These are phyloP conservation scores for Primulina eburnea DNA, from an alignment of 257 asterid genomes.

Conservation along the genomic window DNA sequence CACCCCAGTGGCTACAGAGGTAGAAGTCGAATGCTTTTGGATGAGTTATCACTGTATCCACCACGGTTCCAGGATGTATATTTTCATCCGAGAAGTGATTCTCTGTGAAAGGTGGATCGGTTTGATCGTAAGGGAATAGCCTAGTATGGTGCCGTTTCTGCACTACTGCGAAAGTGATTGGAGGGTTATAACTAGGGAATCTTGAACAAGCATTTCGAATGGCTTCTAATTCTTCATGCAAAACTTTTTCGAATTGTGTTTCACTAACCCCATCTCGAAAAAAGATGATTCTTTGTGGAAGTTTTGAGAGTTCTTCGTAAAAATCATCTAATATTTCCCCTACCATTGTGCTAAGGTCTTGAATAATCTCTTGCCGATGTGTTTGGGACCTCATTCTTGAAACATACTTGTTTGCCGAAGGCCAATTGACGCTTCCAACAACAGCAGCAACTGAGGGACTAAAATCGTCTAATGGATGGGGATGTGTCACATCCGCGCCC, in stretches of 20 bases:
- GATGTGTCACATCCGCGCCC: slow-evolving; percentile 99
- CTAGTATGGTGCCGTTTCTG: slow-evolving; percentile 93
- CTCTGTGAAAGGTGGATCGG: slow-evolving; percentile 27
- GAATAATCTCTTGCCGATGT: slow-evolving; percentile 82
- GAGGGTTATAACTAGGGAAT: slow-evolving; percentile 69
- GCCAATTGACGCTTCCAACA: slow-evolving; percentile 95
- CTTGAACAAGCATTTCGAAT: slow-evolving; percentile 58
- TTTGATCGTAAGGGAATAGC: slow-evolving; percentile 51
- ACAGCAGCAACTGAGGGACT: slow-evolving; percentile 97
- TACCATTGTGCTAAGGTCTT: slow-evolving; percentile 68
- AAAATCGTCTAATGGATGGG: slow-evolving; percentile 82
- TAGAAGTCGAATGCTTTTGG: slow-evolving; percentile 86
- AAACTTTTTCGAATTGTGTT: slow-evolving; percentile 74
- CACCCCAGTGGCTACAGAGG: slow-evolving; percentile 96
- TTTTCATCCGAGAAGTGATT: slow-evolving; percentile 48
- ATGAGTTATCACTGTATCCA: slow-evolving; percentile 78
- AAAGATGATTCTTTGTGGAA: slow-evolving; percentile 70
- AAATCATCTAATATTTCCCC: slow-evolving; percentile 74
- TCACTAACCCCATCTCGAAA: slow-evolving; percentile 98
- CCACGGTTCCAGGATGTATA: slow-evolving; percentile 89
- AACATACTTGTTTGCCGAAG: slow-evolving; percentile 75
- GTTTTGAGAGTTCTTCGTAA: slow-evolving; percentile 42
- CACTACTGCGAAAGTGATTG: slow-evolving; percentile 77
- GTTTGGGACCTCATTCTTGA: slow-evolving; percentile 92
- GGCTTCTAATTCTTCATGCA: slow-evolving; percentile 56